phyloP scores from a whole-genome alignment of 2,329 filamentous ascomycete genomes.

The Pestalotiopsis sp. region DNA sequence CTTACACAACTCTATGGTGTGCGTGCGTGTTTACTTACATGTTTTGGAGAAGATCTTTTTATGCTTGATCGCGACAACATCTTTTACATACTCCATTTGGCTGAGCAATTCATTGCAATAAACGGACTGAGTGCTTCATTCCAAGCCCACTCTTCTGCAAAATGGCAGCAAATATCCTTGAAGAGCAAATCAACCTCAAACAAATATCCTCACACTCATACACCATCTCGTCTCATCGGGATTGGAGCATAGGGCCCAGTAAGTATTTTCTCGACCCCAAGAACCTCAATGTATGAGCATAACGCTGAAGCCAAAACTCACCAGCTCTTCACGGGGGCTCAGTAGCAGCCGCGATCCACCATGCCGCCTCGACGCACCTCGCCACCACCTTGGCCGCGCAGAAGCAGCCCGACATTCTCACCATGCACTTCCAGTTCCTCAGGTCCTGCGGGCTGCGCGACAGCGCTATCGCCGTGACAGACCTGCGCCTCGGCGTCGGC shows the following conservation, averaged over 20 bases:
- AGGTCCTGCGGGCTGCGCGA: slow-evolving; percentile 14
- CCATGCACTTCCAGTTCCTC: slow-evolving; percentile 23
- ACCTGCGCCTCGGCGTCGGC: slow-evolving; percentile 16
- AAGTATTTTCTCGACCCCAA: not conserved
- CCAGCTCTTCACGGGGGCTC: slow-evolving; percentile 20
- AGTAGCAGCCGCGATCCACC: slow-evolving; percentile 19
- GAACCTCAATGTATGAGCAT: not conserved
- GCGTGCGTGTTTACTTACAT: too few relatives aligned
- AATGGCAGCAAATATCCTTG: slow-evolving; percentile 10
- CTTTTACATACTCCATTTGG: too few relatives aligned
- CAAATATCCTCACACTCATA: slow-evolving; percentile 10
- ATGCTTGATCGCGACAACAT: too few relatives aligned
- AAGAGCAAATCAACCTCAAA: slow-evolving; percentile 16
- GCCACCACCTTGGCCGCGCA: not conserved
- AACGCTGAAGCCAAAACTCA: not conserved
- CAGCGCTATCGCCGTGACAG: slow-evolving; percentile 13
- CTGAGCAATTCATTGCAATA: too few relatives aligned
- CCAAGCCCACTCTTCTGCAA: too few relatives aligned
- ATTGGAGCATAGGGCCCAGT: slow-evolving; percentile 19
- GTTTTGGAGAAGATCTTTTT: too few relatives aligned
- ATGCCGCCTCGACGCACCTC: slow-evolving; percentile 17
- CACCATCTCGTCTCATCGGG: slow-evolving; percentile 14
- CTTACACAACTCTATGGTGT: too few relatives aligned
- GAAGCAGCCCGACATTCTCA: slow-evolving; percentile 22
- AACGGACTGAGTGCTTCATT: too few relatives aligned